Base-by-base conservation (phyloP, 345 rosid species). In the Pugionium dolabratum region DNA sequence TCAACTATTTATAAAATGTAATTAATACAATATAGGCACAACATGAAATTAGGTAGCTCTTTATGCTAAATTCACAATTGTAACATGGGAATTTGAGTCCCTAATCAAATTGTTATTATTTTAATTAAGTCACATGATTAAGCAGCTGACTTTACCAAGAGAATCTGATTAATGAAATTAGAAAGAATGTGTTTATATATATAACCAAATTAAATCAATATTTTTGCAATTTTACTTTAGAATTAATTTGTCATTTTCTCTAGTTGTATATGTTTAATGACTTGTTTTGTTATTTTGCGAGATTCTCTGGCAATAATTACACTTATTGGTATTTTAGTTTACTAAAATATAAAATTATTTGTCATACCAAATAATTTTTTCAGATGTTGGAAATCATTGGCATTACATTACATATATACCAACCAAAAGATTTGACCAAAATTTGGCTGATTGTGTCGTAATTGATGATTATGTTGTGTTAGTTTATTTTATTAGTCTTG, bases 331-430 rank as follows among this genome's bases (percentile, higher is more conserved):
- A 44, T 54, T 68, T 59, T 54, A 41, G 46, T 54, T 59, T 45
- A 61, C 18, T 27, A 60, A 29, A 44, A 44, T 46, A 54, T 4
- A 67, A 29, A 48, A 44, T 11, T 61, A 52, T 58, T 57, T 33
- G 65, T 64, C 52, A 36, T 45, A 48, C 40, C 68, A 71, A 18
- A 63, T 70, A 68, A 64, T 39, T 73, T 67, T 61, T 18, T 18
- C 69, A 73, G 77, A 73, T 73, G 68, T 54, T 53, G 28, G 34
- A 54, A 78, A 83, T 76, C 67, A 80, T 76, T 78, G 72, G 49
- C 59, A 60, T 67, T 67, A 62, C 73, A 74, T 46, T 18, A 18
- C 18, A 18, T 18, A 74, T 67, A 67, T 67, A 74, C 69, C 77
- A 49, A 80, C 70, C 75, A 68, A 55, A 72, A 70, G 56, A 52